Base-by-base conservation (phyloP, 306 rosid genomes). In the Vachellia pachyceras region DNA sequence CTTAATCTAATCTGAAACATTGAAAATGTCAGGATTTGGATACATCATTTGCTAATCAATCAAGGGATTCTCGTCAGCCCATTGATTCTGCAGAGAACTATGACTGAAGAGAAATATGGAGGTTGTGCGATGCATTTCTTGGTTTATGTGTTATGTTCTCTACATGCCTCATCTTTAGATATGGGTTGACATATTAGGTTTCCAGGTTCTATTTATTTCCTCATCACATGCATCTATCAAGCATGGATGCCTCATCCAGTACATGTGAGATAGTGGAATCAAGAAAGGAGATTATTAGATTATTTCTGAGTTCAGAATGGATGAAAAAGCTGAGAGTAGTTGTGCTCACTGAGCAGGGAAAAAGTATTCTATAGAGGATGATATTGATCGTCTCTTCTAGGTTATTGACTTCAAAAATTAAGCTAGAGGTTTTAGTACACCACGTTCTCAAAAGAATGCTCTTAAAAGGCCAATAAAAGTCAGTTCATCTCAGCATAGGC, bases 381-480 rank as follows among this genome's bases (percentile, higher is more conserved):
- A 95, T 76, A 95, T 95, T 18, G 88, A 95, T 45, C 89, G 90
- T 67, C 96, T 95, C 80, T 95, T 95, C 86, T 94, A 91, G 86
- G 91, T 93, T 46, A 93, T 95, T 86, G 93, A 93, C 50, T 73
- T 85, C 67, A 89, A 88, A 83, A 82, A 78, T 71, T 86, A 92
- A 66, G 87, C 90, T 64, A 90, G 93, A 85, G 86, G 86, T 69
- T 82, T 77, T 39, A 86, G 86, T 61, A 75, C 80, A 35, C 86
- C 87, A 4, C 82, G 81, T 25, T 86, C 88, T 66, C 88, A 88
- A 46, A 93, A 86, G 89, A 93, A 94, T 83, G 95, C 99, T 58
- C 91, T 91, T 90, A 93, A 95, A 86, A 90, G 92, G 85, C 99
- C 99, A 25, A 90, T 95, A 80, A 89, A 90, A 86, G 92, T 85